Conservation (phyloP, 192 early-diverging fungal genomes). For the Thamnidium elegans region DNA sequence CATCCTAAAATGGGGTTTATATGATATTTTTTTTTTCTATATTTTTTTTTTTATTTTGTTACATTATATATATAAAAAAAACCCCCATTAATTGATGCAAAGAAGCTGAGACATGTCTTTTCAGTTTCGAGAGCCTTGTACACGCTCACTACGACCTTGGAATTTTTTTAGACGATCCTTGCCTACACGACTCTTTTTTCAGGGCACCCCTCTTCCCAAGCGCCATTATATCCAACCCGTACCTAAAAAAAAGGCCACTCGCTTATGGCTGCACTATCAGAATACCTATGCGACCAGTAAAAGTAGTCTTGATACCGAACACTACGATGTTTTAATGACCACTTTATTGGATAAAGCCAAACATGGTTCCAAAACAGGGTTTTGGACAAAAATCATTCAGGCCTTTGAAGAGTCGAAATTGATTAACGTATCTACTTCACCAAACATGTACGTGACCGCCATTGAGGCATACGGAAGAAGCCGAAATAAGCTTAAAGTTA, state of each 20-base stretch:
- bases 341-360: not conserved
- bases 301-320: not conserved
- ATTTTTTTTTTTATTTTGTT: not conserved
- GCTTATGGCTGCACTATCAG: not conserved
- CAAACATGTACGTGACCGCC: not conserved
- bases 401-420: slow-evolving; percentile 12
- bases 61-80: too few species aligned
- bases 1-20: too few species aligned
- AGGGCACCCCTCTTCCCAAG: not conserved
- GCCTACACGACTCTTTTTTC: not conserved
- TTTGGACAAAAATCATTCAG: slow-evolving; percentile 1
- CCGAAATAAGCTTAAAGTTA: not conserved
- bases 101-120: slow-evolving; percentile 14
- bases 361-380: not conserved
- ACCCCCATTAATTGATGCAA: slow-evolving; percentile 9
- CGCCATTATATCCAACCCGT: not conserved
- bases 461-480: slow-evolving; percentile 3
- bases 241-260: not conserved
- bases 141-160: slow-evolving; percentile 4
- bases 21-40: not conserved
- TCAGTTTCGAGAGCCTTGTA: slow-evolving; percentile 22
- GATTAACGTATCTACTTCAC: not conserved
- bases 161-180: too few species aligned
- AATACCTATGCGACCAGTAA: not conserved
- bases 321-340: slow-evolving; percentile 6